Conservation (phyloP, 495 filamentous ascomycete species). For the Parathielavia hyrcaniae region DNA sequence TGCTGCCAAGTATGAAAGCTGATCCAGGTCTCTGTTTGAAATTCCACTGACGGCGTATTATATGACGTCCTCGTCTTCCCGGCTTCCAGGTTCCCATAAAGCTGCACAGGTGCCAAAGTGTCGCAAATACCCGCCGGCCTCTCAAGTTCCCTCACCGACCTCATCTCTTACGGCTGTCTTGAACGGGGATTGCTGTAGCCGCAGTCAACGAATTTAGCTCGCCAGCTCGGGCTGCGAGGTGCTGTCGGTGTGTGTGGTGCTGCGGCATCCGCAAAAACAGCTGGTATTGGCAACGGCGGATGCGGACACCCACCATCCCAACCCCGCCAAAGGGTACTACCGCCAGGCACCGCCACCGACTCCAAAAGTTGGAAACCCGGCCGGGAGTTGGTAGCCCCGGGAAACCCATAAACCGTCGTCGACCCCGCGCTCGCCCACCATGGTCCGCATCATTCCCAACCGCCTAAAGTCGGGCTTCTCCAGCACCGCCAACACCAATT, state of each 20-base stretch:
- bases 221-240: neutral
- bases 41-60: neutral
- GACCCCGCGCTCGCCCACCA: constrained; percentile 36
- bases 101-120: constrained; percentile 12
- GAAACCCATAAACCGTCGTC: constrained; percentile 14
- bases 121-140: neutral
- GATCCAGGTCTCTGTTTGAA: neutral
- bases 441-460: constrained; percentile 70
- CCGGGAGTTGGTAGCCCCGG: neutral
- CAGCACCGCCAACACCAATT: constrained; percentile 52
- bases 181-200: neutral
- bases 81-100: neutral
- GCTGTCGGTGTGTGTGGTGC: neutral
- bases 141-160: neutral
- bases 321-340: neutral
- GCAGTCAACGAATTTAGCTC: neutral
- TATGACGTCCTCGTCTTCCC: constrained; percentile 20
- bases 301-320: neutral
- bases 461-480: constrained; percentile 60
- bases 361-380: constrained; percentile 17
- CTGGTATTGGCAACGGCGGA: neutral
- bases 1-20: constrained; percentile 6
- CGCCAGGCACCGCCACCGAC: neutral
- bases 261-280: neutral
- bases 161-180: neutral